phyloP scores from a whole-genome alignment of 768 basidiomycete genomes.

The Lactarius vividus region DNA sequence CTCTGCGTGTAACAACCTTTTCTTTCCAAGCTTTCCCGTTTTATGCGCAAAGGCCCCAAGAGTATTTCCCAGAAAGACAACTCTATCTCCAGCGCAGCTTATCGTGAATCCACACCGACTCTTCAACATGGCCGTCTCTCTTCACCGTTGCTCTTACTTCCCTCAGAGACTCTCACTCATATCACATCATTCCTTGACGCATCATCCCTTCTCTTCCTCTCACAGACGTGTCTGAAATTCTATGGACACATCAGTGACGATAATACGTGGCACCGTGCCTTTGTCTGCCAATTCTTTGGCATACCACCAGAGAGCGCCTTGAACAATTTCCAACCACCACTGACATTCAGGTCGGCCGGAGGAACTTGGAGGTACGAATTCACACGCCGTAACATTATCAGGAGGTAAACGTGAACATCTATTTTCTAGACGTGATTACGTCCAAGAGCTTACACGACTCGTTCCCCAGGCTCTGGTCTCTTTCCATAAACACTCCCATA shows the following conservation, averaged over 20 bases:
- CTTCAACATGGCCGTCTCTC: constrained; percentile 35
- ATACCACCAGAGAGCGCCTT: constrained; percentile 63
- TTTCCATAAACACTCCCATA: constrained; percentile 56
- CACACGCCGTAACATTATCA: constrained; percentile 51
- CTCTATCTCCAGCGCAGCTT: constrained; percentile 34
- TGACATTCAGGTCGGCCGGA: constrained; percentile 56
- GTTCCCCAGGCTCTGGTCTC: constrained; percentile 61
- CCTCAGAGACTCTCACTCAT: constrained; percentile 71
- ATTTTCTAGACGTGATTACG: neutral
- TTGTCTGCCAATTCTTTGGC: constrained; percentile 62
- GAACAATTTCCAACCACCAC: constrained; percentile 37
- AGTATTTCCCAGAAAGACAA: constrained; percentile 42
- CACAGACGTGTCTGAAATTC: constrained; percentile 49
- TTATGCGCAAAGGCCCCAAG: constrained; percentile 64
- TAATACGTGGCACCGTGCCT: constrained; percentile 77
- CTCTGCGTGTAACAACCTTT: constrained; percentile 11
- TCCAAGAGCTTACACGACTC: constrained; percentile 9
- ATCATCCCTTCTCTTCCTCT: constrained; percentile 55
- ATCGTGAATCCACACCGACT: constrained; percentile 33
- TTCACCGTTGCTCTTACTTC: constrained; percentile 40
- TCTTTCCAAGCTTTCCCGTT: constrained; percentile 36
- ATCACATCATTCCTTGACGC: constrained; percentile 74
- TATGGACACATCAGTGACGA: constrained; percentile 71
- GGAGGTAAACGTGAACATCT: constrained; percentile 53
- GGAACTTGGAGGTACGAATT: constrained; percentile 71